These are phyloP conservation scores for Quercus phellos DNA, from an alignment of 331 rosid species.

Conservation along the genomic window DNA sequence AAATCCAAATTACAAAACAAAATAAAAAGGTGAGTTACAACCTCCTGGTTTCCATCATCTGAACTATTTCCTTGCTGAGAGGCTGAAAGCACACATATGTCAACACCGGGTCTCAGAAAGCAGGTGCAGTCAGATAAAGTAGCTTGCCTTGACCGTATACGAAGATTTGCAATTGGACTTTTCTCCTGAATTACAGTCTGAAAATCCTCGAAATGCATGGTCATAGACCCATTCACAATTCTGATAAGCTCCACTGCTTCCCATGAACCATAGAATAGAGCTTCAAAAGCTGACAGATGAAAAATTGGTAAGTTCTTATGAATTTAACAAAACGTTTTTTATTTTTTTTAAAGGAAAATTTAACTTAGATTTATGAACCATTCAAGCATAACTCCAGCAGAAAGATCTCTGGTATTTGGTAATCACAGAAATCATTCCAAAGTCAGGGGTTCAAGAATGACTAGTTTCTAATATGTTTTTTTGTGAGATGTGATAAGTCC, in stretches of 20 bases:
- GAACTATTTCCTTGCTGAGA: constrained; percentile 22
- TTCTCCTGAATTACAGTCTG: constrained; percentile 41
- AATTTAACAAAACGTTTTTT: neutral
- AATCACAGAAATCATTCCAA: neutral
- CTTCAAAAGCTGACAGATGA: constrained; percentile 71
- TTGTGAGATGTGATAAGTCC: no score
- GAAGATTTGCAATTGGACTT: constrained; percentile 54
- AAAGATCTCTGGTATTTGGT: neutral
- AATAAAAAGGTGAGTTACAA: constrained; percentile 43
- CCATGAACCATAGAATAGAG: constrained; percentile 65
- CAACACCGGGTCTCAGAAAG: constrained; percentile 72
- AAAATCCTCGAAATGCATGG: constrained; percentile 43
- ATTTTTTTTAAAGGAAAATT: no score
- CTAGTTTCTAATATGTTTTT: neutral
- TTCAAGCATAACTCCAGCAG: neutral
- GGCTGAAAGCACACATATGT: constrained; percentile 53
- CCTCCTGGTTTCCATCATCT: constrained; percentile 21
- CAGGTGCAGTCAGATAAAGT: constrained; percentile 67
- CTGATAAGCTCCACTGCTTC: constrained; percentile 54
- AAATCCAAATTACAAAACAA: neutral
- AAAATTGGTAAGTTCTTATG: neutral
- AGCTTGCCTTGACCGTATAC: constrained; percentile 70
- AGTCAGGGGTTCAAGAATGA: neutral
- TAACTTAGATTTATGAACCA: neutral
- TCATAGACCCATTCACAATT: constrained; percentile 51